These are phyloP conservation scores for Colletotrichum godetiae DNA, from an alignment of 2,329 filamentous ascomycete genomes.

Conservation along the genomic window DNA sequence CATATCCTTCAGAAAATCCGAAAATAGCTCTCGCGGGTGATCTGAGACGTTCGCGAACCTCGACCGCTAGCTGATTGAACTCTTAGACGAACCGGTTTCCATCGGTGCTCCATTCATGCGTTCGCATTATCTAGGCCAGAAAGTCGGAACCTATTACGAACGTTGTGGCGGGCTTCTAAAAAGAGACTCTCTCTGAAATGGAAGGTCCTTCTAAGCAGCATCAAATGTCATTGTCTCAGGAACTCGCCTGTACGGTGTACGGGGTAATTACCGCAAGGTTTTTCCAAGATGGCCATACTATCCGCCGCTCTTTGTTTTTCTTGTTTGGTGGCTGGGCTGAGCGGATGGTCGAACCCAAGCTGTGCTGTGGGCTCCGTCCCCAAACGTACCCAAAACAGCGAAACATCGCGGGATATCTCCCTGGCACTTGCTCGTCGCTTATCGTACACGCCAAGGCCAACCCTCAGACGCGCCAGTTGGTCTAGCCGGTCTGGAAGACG, in stretches of 20 bases:
- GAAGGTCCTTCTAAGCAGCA: neutral
- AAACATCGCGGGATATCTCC: conserved; percentile 22
- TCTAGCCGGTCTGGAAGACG: conserved; percentile 14
- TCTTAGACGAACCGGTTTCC: conserved; percentile 26
- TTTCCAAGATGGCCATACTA: neutral
- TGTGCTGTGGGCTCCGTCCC: conserved; percentile 9
- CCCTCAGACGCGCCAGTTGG: conserved; percentile 25
- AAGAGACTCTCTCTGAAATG: neutral
- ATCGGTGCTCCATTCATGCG: conserved; percentile 19
- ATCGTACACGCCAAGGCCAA: conserved; percentile 28
- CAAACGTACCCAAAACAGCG: conserved; percentile 32
- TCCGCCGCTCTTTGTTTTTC: neutral
- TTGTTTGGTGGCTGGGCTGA: conserved; percentile 25
- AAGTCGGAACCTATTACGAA: neutral
- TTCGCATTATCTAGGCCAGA: neutral
- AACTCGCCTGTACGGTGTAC: neutral
- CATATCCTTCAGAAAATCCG: conserved; percentile 2
- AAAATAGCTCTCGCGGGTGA: conserved; percentile 30
- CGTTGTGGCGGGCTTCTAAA: conserved; percentile 15
- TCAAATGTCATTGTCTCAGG: conserved; percentile 3
- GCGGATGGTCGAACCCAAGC: conserved; percentile 3
- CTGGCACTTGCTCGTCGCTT: conserved; percentile 23
- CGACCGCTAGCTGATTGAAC: conserved; percentile 1
- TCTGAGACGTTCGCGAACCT: conserved; percentile 32
- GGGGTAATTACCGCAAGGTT: neutral